Base-by-base conservation (phyloP, 129 eudicot species). In the Gnaphalium uliginosum region DNA sequence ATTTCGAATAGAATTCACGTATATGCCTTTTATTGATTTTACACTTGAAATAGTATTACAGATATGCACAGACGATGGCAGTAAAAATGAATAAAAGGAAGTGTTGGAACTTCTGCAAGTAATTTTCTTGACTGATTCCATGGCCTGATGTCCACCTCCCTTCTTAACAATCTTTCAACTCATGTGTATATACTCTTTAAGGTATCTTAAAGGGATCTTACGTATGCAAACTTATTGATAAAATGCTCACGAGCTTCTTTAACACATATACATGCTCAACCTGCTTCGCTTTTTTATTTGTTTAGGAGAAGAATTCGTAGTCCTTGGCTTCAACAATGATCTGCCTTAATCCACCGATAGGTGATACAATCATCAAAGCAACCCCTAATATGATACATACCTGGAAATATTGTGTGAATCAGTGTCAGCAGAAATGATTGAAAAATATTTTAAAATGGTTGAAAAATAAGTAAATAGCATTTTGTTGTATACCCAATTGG, bases 271-370 rank as follows among this genome's bases (percentile, higher is more conserved):
- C n/a, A 30, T 51, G 24, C 50, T 33, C 23, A 17, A 59, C 58
- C 6, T 60, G 57, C 78, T 39, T 7, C 0, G 1, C 9, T 26
- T 62, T 19, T 39, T 23, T 6, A 0, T 8, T 23, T 60, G 25
- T 56, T 76, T 69, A 91, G 25, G 85, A 81, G 78, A 80, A 92
- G 89, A 92, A 92, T 14, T 82, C 14, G 48, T 89, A 92, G 81
- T 22, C 58, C 76, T 89, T 89, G 76, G 92, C 90, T 75, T 89
- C 81, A 46, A 89, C 14, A 26, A 92, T 83, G 74, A 92, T 92
- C 87, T 71, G 83, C 79, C 98, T 86, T 80, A 87, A 77, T 37
- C 82, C 94, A 61, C 96, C 98, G 50, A 89, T 92, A 25, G 98
- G 98, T 69, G 91, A 79, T 80, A 87, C 53, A 51, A 89, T 56